Base-by-base conservation (phyloP, 2,329 filamentous ascomycete species). In the Diaporthe citrichinensis region DNA sequence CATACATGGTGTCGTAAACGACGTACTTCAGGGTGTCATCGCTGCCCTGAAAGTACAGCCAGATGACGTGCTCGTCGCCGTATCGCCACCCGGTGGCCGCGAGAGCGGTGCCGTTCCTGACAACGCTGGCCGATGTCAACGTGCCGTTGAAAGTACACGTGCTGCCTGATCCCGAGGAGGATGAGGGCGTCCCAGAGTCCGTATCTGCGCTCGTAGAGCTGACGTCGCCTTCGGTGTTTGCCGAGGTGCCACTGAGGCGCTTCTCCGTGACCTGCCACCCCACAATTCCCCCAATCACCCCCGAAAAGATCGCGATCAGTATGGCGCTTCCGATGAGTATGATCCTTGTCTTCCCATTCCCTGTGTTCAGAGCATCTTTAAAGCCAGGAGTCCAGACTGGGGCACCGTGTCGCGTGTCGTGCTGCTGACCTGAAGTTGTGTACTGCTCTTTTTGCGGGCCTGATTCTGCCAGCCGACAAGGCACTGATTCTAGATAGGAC, bases 71-170 rank as follows among this genome's bases (percentile, higher is more conserved):
- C 46, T 68, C 46, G 14, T 36, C n/a, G 23, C 65, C 46, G 65
- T 68, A 68, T 17, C 65, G 65, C 65, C 65, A 68, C 8, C 65
- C 65, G 3, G 65, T 68, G 12, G 65, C 65, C 65, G 65, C 65
- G n/a, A 68, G 65, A 25, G 46, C 46, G 7, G 44, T 68, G 31
- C 65, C 65, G 46, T 53, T 53, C 46, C 65, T 46, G 41, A 68
- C 62, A 25, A 68, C 23, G 23, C 65, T 68, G 31, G 65, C 46
- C 10, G 65, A 53, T 2, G 46, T 53, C 28, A 68, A 39, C n/a
- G 31, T 53, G 7, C 34, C 14, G n/a, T 39, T 53, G 10, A 14
- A 3, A 28, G 23, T 4, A 23, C 65, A 53, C 23, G 31, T 7
- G 14, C 65, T 28, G 46, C 10, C 34, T 39, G 62, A n/a, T 5